Evolutionary conservation across 768 basidiomycete species (phyloP).

Genomic region (Naganishia onofrii): DNA sequence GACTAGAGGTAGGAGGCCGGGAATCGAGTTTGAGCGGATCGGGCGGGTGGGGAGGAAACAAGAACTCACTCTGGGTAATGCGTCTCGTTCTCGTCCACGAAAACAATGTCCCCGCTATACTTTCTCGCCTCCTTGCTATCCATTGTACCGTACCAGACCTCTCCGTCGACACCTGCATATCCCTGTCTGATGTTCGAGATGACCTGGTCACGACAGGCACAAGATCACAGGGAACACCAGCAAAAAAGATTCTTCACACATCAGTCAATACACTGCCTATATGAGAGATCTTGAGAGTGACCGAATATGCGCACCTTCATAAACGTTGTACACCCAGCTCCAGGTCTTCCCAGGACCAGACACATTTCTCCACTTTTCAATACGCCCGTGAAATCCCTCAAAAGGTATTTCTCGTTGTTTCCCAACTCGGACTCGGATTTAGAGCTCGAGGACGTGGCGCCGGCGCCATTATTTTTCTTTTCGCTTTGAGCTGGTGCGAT

Average conservation of each 20-base stretch:
- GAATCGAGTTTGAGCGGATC: too few relatives aligned
- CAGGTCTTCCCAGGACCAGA: constrained; percentile 66
- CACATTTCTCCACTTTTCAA: constrained; percentile 66
- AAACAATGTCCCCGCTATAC: constrained; percentile 16
- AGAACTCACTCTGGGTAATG: constrained; percentile 21
- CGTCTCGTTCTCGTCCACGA: constrained; percentile 26
- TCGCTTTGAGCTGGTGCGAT: too few relatives aligned
- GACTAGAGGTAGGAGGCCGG: constrained; percentile 32
- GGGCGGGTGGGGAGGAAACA: neutral
- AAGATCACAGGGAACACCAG: neutral
- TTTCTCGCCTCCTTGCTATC: constrained; percentile 21
- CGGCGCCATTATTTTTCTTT: too few relatives aligned
- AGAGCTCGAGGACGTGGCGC: too few relatives aligned
- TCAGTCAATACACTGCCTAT: too few relatives aligned
- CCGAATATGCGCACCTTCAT: constrained; percentile 64
- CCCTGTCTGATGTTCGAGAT: constrained; percentile 53
- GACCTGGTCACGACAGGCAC: constrained; percentile 8
- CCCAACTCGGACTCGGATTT: constrained; percentile 6
- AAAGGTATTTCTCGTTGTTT: constrained; percentile 39
- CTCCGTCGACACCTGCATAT: constrained; percentile 66
- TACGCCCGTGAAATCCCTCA: constrained; percentile 60
- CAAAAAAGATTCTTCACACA: too few relatives aligned
- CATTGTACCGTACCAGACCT: constrained; percentile 54
- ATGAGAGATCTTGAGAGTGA: constrained; percentile 43
- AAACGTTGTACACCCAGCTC: constrained; percentile 77